Evolutionary conservation across 1,284 basidiomycete genomes (phyloP), one percentile per base, ranked within the genome.

Genomic region (Neolentinus lepideus): DNA sequence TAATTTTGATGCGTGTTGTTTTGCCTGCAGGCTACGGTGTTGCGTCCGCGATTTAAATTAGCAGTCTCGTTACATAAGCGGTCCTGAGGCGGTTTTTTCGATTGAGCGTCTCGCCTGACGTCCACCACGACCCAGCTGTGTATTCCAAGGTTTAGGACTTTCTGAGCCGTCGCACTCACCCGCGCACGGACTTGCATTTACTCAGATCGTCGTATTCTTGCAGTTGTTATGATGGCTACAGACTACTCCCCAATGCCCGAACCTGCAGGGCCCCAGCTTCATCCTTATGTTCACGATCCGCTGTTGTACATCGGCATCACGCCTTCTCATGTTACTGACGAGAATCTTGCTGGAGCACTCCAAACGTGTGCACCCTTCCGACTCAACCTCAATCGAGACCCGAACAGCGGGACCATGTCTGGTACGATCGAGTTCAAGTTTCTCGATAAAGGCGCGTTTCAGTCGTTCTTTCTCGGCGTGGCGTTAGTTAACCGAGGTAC

Each of bases 211-310:
- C 38, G 38, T 43, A 43, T 43, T 43, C 38, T 16, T 21, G 38
- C 38, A 43, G 38, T n/a, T 43, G 12, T 43, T 16, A 54, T 54
- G 70, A 69, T 69, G 68, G 69, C 68, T 55, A 69, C 67, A 54
- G 68, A 69, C 69, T 72, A 71, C 61, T 58, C 60, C 43, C 16
- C 43, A 55, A 66, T 66, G 50, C 70, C 70, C 47, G 59, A 62
- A 58, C 63, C 67, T 52, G 19, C 31, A 29, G 63, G 59, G 33
- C 68, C 67, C 11, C 66, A 71, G 54, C 72, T 72, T 53, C 89
- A 92, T 64, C 89, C 89, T 43, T 90, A 88, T 71, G 79, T 92
- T 61, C 84, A 86, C 65, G 88, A 91, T 64, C 87, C 89, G 27
- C 65, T 88, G 60, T 75, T 92, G 51, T 86, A 90, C 71, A 84